These are phyloP conservation scores for Parasarocladium wereldwijsianum DNA, from an alignment of 2,329 filamentous ascomycete genomes.

Conservation along the genomic window DNA sequence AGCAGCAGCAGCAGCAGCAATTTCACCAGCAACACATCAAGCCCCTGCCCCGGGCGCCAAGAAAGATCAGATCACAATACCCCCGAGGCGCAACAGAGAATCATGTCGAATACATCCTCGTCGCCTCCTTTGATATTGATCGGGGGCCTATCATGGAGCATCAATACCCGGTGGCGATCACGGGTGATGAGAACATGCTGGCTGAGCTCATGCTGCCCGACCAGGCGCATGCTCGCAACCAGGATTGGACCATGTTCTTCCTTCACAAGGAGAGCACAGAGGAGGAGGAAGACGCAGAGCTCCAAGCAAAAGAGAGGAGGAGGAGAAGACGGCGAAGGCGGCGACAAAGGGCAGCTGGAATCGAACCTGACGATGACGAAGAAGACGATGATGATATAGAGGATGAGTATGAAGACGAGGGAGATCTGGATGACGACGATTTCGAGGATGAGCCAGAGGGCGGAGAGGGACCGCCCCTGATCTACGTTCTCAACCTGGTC, in stretches of 20 bases:
- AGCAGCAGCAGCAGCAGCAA: not conserved
- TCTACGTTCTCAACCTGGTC: constrained; percentile 94
- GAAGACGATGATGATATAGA: constrained; percentile 26
- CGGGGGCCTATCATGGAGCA: constrained; percentile 96
- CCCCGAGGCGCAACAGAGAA: constrained; percentile 63
- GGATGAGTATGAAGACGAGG: constrained; percentile 32
- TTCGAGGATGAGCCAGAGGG: constrained; percentile 51
- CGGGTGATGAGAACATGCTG: constrained; percentile 93
- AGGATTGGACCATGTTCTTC: constrained; percentile 99
- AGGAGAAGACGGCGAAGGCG: constrained; percentile 34
- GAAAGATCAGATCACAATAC: constrained; percentile 58
- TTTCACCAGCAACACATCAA: not conserved
- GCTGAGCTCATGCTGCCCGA: constrained; percentile 97
- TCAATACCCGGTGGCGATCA: constrained; percentile 89
- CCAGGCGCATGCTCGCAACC: constrained; percentile 83
- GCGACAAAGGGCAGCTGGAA: constrained; percentile 34
- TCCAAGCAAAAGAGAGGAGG: constrained; percentile 38
- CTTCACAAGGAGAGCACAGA: constrained; percentile 85
- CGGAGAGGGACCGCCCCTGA: constrained; percentile 74
- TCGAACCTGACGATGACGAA: constrained; percentile 28
- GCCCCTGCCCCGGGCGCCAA: constrained; percentile 8
- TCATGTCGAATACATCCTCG: constrained; percentile 97
- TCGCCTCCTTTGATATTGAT: constrained; percentile 95
- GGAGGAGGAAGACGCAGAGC: constrained; percentile 65
- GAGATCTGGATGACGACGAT: constrained; percentile 35